Evolutionary conservation across 164 flowering plant genomes (phyloP), one percentile per base, ranked within the genome.

Genomic region (Piper betle): DNA sequence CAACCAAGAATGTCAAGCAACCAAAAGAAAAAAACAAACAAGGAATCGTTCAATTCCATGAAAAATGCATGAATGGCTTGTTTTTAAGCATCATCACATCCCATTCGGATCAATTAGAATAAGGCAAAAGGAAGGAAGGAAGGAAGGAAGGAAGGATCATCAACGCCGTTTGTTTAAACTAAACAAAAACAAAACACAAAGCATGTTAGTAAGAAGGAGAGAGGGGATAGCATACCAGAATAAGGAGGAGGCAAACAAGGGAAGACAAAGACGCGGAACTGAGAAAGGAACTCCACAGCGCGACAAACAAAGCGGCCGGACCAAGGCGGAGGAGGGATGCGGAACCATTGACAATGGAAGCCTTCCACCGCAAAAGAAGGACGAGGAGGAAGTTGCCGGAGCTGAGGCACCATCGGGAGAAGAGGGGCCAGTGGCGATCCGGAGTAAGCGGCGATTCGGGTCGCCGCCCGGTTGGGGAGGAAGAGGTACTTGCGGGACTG

Each of bases 221-320:
- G 50, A 46, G 15, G 1, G 3, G 15, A 0, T n/a, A 53, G 59
- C 78, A 53, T 82, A 94, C 99, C 95, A 91, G 78, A 69, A 83
- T 77, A 57, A 85, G 72, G 62, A 94, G 82, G 15, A 87, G 84
- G 75, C 83, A 88, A 56, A 81, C 57, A 55, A 94, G 72, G 78
- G 96, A 91, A 56, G 86, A 67, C 62, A 87, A 67, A 2, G 97
- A 91, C 43, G 99, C 91, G 79, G 91, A 77, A 70, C 97, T 84
- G 59, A 94, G 83, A 68, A 94, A 84, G 73, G 87, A 91, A 71
- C 93, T 84, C 99, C 99, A 94, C 87, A 91, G 81, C 18, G 88
- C 84, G 60, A 91, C 64, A 46, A 94, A 79, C 80, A 94, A 73
- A 1, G 93, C 84, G 6, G 90, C 86, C 0, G 96, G 79, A 63